Evolutionary conservation across 768 basidiomycete species (phyloP), one percentile per base, ranked within the genome.

Genomic region (Lyophyllum shimeji): DNA sequence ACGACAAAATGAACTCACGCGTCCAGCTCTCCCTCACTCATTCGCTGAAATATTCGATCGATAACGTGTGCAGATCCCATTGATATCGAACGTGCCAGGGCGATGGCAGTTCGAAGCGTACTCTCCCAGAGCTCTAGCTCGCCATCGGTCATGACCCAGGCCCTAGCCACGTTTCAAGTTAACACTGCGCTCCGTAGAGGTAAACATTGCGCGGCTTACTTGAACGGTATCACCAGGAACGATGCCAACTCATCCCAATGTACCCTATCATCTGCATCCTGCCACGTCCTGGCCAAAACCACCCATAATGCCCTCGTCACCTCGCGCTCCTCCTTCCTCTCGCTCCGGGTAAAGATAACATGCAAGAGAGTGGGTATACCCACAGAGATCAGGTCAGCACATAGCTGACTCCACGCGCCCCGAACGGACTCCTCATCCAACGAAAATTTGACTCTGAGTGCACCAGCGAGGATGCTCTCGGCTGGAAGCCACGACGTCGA

Each of bases 301-400:
- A 55, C 63, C 86, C 86, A 87, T 20, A 85, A 64, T 46, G 76
- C 71, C 29, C 78, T 76, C 25, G 70, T 73, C 33, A 74, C 65
- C 39, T 76, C 71, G 46, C 62, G 57, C 17, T 62, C 73, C 45
- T 60, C 65, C 24, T 60, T 63, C 48, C 58, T 59, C 46, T 70
- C 68, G n/a, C 63, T 65, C 18, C 62, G 62, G 17, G 61, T 62
- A 24, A 65, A 69, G 25, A 77, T 48, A 25, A 72, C 65, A 31
- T 71, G 65, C 37, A 82, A 57, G 42, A 81, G 61, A 0, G 71
- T 69, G 18, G 78, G 75, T 12, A 76, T 63, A 23, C 75, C 77
- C 1, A 70, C 60, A 1, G 72, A 70, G 31, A 85, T 68, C 18
- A 87, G 69, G 51, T 76, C 72, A 8, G 71, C 68, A 56, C 82